phyloP scores from a whole-genome alignment of 441 rosid species.

The Heliophila coronopifolia region DNA sequence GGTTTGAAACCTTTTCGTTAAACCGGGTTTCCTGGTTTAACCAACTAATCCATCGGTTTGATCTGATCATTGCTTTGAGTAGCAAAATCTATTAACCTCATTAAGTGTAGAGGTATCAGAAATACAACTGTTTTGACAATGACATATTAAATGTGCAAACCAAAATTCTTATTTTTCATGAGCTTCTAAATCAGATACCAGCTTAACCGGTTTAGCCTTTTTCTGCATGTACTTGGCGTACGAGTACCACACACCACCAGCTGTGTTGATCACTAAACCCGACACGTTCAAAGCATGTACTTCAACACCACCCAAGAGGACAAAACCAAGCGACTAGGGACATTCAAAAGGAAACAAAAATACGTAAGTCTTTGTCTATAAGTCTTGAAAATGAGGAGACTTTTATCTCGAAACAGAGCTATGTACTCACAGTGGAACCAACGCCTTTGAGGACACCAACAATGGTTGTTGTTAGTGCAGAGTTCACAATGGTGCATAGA shows the following conservation, averaged over 20 bases:
- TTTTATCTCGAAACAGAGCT: background rate
- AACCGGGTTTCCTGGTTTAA: conserved; percentile 5
- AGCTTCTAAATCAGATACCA: conserved; percentile 53
- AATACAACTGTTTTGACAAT: background rate
- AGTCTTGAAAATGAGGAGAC: background rate
- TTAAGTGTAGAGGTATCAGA: background rate
- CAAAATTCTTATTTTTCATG: conserved; percentile 38
- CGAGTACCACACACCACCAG: conserved; percentile 93
- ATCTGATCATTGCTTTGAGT: background rate
- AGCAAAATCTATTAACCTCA: background rate
- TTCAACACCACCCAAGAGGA: conserved; percentile 82
- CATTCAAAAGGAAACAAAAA: background rate
- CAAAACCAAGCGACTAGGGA: conserved; percentile 73
- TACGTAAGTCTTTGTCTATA: conserved; percentile 4
- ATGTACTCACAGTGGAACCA: conserved; percentile 76
- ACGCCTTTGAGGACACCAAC: conserved; percentile 98
- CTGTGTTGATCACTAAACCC: conserved; percentile 77
- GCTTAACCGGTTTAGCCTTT: conserved; percentile 48
- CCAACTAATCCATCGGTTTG: background rate
- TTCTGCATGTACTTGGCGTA: conserved; percentile 72
- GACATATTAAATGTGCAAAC: background rate
- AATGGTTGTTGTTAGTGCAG: conserved; percentile 92
- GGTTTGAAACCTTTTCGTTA: background rate
- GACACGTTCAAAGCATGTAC: conserved; percentile 80
- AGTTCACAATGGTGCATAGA: conserved; percentile 91